phyloP scores from a whole-genome alignment of 176 grass and related monocot genomes.

The Juncus inflexus region DNA sequence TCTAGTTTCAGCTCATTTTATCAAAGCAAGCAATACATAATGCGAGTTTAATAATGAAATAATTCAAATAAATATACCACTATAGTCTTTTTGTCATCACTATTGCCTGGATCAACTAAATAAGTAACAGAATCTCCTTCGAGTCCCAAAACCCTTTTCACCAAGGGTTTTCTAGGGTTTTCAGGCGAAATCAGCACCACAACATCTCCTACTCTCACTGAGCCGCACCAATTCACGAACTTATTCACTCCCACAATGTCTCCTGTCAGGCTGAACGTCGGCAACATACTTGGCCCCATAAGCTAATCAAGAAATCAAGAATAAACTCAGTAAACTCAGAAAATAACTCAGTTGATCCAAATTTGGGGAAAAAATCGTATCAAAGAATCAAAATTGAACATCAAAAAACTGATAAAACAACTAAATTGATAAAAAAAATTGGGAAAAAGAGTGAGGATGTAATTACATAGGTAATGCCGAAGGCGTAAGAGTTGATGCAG shows the following conservation, averaged over 20 bases:
- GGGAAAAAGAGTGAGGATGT: neutral
- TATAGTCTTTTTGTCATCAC: conserved; percentile 42
- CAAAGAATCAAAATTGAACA: neutral
- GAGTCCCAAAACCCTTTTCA: conserved; percentile 63
- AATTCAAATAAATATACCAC: conserved; percentile 37
- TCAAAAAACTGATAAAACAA: neutral
- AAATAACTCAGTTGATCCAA: neutral
- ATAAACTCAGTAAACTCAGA: neutral
- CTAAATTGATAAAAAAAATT: too few relatives aligned
- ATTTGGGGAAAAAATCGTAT: too few relatives aligned
- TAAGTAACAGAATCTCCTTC: conserved; percentile 60
- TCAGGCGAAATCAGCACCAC: conserved; percentile 65
- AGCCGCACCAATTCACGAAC: conserved; percentile 31
- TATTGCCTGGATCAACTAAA: conserved; percentile 44
- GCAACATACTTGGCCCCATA: conserved; percentile 78
- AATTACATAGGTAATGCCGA: conserved; percentile 26
- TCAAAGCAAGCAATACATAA: neutral
- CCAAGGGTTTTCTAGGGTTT: conserved; percentile 53
- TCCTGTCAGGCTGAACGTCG: conserved; percentile 58
- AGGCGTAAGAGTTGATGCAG: conserved; percentile 36
- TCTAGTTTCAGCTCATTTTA: neutral
- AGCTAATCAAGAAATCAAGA: conserved; percentile 16
- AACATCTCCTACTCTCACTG: conserved; percentile 48
- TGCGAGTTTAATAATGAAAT: too few relatives aligned
- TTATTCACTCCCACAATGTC: conserved; percentile 60